phyloP scores from a whole-genome alignment of 257 asterid species.

The Solanum medicagineum region DNA sequence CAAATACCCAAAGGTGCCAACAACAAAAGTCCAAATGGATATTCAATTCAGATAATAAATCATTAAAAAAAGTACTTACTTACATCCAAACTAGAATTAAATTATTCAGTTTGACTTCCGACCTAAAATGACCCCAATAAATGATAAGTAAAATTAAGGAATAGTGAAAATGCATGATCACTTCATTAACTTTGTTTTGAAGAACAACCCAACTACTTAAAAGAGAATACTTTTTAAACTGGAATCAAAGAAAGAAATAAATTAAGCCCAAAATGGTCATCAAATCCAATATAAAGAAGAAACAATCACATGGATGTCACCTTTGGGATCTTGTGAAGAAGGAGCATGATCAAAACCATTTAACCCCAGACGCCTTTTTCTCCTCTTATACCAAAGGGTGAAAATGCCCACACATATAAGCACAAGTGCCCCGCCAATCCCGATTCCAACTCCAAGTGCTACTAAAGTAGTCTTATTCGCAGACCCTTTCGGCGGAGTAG shows the following conservation, averaged over 20 bases:
- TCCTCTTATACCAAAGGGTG: slow-evolving; percentile 57
- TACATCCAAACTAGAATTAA: neutral
- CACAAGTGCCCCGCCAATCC: slow-evolving; percentile 70
- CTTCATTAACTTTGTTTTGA: neutral
- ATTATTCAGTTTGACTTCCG: neutral
- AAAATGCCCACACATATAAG: slow-evolving; percentile 56
- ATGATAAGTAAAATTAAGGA: neutral
- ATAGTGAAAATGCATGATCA: neutral
- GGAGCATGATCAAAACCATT: slow-evolving; percentile 21
- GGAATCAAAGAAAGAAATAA: neutral
- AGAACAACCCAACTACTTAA: neutral
- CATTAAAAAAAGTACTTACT: neutral
- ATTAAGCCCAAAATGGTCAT: neutral
- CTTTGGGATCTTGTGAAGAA: slow-evolving; percentile 36
- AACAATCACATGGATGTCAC: slow-evolving; percentile 10
- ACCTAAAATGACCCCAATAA: neutral
- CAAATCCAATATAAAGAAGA: neutral
- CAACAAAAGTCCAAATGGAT: neutral
- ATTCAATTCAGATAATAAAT: neutral
- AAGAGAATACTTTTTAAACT: neutral
- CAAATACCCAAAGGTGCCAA: neutral
- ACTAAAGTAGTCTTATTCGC: slow-evolving; percentile 23
- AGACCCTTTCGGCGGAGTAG: slow-evolving; percentile 11
- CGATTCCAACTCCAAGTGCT: slow-evolving; percentile 80
- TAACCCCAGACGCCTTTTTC: slow-evolving; percentile 27